Conservation (phyloP, 208 protist species). For the Wallacemonas sp. region DNA sequence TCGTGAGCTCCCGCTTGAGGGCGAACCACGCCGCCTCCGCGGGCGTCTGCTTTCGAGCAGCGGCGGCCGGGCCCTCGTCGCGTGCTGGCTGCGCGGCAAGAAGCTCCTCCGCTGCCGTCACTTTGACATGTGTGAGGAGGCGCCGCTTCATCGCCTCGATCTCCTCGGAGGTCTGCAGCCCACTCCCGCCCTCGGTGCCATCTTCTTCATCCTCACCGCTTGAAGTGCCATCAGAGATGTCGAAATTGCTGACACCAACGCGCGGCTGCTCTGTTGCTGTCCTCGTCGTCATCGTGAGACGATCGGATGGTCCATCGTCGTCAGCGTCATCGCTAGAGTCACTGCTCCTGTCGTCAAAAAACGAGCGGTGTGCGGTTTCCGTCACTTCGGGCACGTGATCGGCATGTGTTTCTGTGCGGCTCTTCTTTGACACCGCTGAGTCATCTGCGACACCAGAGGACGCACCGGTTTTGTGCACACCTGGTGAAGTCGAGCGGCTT, state of each 20-base stretch:
- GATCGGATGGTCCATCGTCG: neutral
- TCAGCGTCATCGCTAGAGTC: no score
- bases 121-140: slow-evolving; percentile 55
- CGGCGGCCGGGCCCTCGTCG: neutral
- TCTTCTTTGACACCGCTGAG: neutral
- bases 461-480: neutral
- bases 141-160: slow-evolving; percentile 21
- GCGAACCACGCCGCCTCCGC: slow-evolving; percentile 33
- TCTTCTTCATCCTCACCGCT: slow-evolving; percentile 22
- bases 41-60: neutral
- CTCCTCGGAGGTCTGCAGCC: neutral
- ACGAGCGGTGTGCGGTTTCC: neutral
- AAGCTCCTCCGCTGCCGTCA: slow-evolving; percentile 20
- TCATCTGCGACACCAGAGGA: neutral
- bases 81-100: neutral
- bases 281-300: neutral
- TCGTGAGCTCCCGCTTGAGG: slow-evolving; percentile 51
- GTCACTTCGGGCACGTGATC: neutral
- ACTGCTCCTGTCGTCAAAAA: neutral
- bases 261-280: neutral
- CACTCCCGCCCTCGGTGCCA: slow-evolving; percentile 4
- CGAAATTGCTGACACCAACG: neutral
- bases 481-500: slow-evolving; percentile 2
- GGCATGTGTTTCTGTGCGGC: neutral
- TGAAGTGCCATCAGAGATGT: slow-evolving; percentile 1